A percentile compares a stretch with the other conserved stretches of the same genome.
Evolutionary conservation across 208 protist species (phyloP).

Genomic region (Trypanosoma rangeli): DNA sequence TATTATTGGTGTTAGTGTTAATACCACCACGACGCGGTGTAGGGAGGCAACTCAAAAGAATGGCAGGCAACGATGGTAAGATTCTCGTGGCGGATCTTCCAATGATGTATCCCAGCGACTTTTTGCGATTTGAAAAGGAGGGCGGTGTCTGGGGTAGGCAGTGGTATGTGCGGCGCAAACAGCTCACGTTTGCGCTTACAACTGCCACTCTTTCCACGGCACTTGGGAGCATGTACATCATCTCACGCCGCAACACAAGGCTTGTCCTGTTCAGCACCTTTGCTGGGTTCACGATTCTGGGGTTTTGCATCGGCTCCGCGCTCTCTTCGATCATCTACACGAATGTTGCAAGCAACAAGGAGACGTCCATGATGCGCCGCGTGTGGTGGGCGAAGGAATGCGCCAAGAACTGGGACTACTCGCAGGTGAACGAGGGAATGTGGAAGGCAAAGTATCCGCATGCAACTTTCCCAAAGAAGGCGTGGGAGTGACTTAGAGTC

Average conservation of each 20-base stretch:
- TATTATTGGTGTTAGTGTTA: too few species aligned
- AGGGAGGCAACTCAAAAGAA: slow-evolving; percentile 2
- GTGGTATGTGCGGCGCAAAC: slow-evolving; percentile 70
- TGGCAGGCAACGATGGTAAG: slow-evolving; percentile 37
- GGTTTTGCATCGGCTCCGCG: slow-evolving; percentile 76
- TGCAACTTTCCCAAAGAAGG: slow-evolving; percentile 40
- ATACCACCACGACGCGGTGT: too few species aligned
- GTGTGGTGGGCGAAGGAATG: slow-evolving; percentile 94
- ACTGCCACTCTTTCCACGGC: slow-evolving; percentile 40
- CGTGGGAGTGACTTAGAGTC: slow-evolving; percentile 9
- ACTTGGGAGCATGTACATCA: slow-evolving; percentile 61
- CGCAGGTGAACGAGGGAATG: slow-evolving; percentile 56
- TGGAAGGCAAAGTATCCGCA: slow-evolving; percentile 76
- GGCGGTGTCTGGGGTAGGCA: slow-evolving; percentile 84
- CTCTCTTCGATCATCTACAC: slow-evolving; percentile 67
- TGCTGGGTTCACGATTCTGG: slow-evolving; percentile 73
- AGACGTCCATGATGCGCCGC: slow-evolving; percentile 91
- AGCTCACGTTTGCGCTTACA: slow-evolving; percentile 68
- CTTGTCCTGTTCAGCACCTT: slow-evolving; percentile 87
- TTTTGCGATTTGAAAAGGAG: slow-evolving; percentile 79
- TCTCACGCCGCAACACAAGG: slow-evolving; percentile 71
- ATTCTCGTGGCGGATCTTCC: slow-evolving; percentile 83
- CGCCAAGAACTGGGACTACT: slow-evolving; percentile 89
- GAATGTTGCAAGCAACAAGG: slow-evolving; percentile 84
- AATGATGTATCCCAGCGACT: slow-evolving; percentile 88